Evolutionary conservation across 176 grass and related monocot genomes (phyloP), one percentile per base, ranked within the genome.

Genomic region (Sorghum bicolor): DNA sequence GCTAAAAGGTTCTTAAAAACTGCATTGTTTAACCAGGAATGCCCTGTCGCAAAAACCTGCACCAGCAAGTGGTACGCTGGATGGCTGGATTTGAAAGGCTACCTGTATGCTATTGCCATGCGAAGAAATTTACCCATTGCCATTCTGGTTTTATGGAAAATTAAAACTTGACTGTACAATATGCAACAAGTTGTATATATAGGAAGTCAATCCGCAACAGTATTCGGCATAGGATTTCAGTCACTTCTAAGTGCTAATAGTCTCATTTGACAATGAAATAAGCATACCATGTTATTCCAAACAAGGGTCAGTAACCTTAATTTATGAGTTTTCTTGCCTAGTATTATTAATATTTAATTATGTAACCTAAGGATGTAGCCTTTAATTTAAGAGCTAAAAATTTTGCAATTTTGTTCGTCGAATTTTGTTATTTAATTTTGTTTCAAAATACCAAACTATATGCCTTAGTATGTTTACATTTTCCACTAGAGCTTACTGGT

Each of bases 331-430:
- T 66, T 65, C 39, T 84, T 30, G 31, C 39, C 16, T 73, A 52
- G 22, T 60, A 60, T 81, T 24, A 85, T 40, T 53, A 79, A 1
- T 58, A 48, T 58, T 74, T 17, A 72, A 80, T 65, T 38, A 80
- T 58, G 57, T 73, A 73, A 14, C 5, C 26, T 25, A 66, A 40
- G 67, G 45, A 38, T 58, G 29, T 25, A 40, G 53, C 19, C 20
- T 68, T 70, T 28, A 20, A 24, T 43, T 65, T 22, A 50, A 47
- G 40, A 50, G 62, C 22, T 13, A 67, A 4, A 67, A 16, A 31
- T 19, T 80, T 24, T 7, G n/a, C 28, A 32, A 15, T 65, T 64
- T 12, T 52, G 53, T 34, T 6, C 8, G 30, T 75, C 1, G 31
- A 57, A n/a, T 4, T 75, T 4, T 75, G 5, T n/a, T 57, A 57